Evolutionary conservation across 257 asterid species (phyloP).

Genomic region (Buddleja alternifolia): DNA sequence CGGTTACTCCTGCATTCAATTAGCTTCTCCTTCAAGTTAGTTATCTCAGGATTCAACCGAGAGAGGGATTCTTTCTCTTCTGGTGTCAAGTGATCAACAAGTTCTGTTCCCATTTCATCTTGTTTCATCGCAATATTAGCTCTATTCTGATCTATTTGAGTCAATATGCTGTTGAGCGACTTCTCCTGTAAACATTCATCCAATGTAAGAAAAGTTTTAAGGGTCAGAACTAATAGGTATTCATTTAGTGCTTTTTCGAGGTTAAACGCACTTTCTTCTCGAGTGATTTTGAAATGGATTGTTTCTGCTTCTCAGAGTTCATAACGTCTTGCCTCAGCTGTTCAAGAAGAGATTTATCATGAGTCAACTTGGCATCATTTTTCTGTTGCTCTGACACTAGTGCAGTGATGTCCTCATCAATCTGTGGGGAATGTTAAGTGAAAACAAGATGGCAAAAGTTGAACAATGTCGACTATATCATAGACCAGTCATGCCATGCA

Average conservation of each 20-base stretch:
- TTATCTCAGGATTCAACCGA: constrained; percentile 90
- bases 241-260: constrained; percentile 8
- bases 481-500: constrained; percentile 9
- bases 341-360: constrained; percentile 81
- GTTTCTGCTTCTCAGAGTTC: constrained; percentile 82
- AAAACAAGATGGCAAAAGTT: constrained; percentile 47
- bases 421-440: constrained; percentile 73
- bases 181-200: constrained; percentile 67
- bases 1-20: constrained; percentile 73
- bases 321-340: constrained; percentile 81
- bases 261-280: constrained; percentile 74
- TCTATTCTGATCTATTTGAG: constrained; percentile 85
- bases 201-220: constrained; percentile 10
- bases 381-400: constrained; percentile 96
- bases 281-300: constrained; percentile 73
- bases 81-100: constrained; percentile 92
- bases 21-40: constrained; percentile 74
- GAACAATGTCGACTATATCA: constrained; percentile 5
- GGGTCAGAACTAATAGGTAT: constrained; percentile 21
- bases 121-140: constrained; percentile 79
- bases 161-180: constrained; percentile 68
- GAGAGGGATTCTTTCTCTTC: constrained; percentile 87
- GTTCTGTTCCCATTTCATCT: constrained; percentile 95
- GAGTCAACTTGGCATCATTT: constrained; percentile 94
- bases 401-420: constrained; percentile 87